Evolutionary conservation across 2,329 filamentous ascomycete species (phyloP).

Genomic region (Eutypa lata): DNA sequence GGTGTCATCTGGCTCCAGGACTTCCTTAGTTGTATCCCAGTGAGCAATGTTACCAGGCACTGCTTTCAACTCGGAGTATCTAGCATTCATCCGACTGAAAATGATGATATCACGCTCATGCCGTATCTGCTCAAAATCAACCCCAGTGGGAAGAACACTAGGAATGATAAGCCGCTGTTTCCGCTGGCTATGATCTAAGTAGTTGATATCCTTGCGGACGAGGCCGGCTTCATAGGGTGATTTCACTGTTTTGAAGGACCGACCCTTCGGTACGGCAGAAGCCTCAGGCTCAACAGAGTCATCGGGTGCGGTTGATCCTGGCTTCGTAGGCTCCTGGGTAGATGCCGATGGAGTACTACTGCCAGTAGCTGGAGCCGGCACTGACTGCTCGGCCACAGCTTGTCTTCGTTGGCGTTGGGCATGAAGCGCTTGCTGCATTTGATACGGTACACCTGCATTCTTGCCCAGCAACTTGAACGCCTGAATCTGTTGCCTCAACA

Average conservation of each 20-base stretch:
- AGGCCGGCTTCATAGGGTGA: constrained; percentile 63
- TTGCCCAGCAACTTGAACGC: constrained; percentile 90
- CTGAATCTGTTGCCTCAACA: constrained; percentile 80
- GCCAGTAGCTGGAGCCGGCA: constrained; percentile 33
- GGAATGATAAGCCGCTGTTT: constrained; percentile 78
- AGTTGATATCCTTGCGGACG: constrained; percentile 63
- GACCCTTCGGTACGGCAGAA: constrained; percentile 35
- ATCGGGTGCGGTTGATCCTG: constrained; percentile 32
- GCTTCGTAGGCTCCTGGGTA: constrained; percentile 28
- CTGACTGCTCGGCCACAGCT: constrained; percentile 48
- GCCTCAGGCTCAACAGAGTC: constrained; percentile 27
- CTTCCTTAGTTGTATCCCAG: constrained; percentile 75
- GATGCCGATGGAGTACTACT: constrained; percentile 42
- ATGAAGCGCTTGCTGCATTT: constrained; percentile 81
- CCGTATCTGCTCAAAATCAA: constrained; percentile 81
- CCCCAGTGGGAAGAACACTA: constrained; percentile 81
- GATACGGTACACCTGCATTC: constrained; percentile 75
- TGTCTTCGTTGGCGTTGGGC: constrained; percentile 66
- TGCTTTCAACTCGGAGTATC: constrained; percentile 79
- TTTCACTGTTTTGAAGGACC: constrained; percentile 69
- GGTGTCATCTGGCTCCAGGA: constrained; percentile 69
- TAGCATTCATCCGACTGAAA: constrained; percentile 84
- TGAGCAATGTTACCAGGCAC: constrained; percentile 82
- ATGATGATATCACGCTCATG: constrained; percentile 85
- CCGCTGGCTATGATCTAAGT: constrained; percentile 73